These are phyloP conservation scores for Boehmeria nivea DNA, from an alignment of 306 rosid genomes.

Conservation along the genomic window DNA sequence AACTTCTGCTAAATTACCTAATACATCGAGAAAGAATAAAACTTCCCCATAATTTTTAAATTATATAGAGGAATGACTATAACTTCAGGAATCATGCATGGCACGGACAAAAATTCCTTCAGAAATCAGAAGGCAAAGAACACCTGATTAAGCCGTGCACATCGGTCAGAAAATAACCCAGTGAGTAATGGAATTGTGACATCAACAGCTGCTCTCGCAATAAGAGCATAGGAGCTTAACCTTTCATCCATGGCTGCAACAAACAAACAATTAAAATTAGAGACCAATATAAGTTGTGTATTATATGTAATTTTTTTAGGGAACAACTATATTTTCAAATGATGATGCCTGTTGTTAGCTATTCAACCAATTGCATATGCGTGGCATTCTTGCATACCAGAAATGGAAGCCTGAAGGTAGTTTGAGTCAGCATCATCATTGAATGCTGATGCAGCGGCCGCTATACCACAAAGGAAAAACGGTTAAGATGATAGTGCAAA, in stretches of 20 bases:
- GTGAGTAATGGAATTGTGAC: conserved; percentile 71
- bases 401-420: conserved; percentile 74
- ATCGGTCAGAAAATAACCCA: conserved; percentile 57
- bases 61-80: too few relatives aligned
- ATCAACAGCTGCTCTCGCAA: conserved; percentile 79
- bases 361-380: neutral
- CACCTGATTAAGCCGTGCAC: conserved; percentile 74
- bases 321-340: too few relatives aligned
- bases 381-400: conserved; percentile 51
- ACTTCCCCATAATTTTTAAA: too few relatives aligned
- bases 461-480: conserved; percentile 35
- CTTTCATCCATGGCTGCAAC: conserved; percentile 97
- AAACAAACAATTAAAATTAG: conserved; percentile 15
- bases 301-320: neutral
- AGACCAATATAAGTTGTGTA: conserved; percentile 9
- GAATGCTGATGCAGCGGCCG: conserved; percentile 73
- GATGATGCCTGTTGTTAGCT: too few relatives aligned
- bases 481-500: conserved; percentile 14
- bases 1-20: too few relatives aligned
- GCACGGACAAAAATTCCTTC: conserved; percentile 2
- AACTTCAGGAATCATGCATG: too few relatives aligned
- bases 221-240: conserved; percentile 83
- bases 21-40: too few relatives aligned
- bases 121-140: conserved; percentile 14
- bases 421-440: conserved; percentile 60